Evolutionary conservation across 2,329 filamentous ascomycete species (phyloP).

Genomic region (Sclerotinia glacialis): DNA sequence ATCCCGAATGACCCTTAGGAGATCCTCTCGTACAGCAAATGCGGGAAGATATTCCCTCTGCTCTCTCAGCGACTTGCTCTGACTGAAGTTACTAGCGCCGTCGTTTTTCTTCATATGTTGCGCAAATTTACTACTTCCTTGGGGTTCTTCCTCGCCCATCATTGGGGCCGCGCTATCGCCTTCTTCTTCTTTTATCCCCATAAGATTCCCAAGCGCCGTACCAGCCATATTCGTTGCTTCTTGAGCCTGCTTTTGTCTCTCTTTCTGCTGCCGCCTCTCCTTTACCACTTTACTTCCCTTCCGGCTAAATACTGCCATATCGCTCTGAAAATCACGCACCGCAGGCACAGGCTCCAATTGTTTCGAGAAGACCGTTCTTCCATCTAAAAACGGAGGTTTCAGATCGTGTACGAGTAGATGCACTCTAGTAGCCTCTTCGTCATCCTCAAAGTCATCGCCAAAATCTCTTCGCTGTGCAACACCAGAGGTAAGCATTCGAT

Average conservation of each 20-base stretch:
- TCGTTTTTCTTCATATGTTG: slow-evolving; percentile 85
- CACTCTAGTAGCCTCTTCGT: slow-evolving; percentile 84
- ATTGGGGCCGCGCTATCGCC: slow-evolving; percentile 84
- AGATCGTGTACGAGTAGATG: slow-evolving; percentile 93
- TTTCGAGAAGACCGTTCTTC: slow-evolving; percentile 93
- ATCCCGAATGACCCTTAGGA: slow-evolving; percentile 87
- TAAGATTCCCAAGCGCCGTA: slow-evolving; percentile 87
- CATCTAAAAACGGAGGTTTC: slow-evolving; percentile 90
- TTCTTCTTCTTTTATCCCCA: slow-evolving; percentile 91
- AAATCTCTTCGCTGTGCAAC: slow-evolving; percentile 87
- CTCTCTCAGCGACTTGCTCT: slow-evolving; percentile 84
- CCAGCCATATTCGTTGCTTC: slow-evolving; percentile 91
- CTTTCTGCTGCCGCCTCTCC: slow-evolving; percentile 86
- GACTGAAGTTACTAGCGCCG: slow-evolving; percentile 86
- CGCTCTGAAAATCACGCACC: slow-evolving; percentile 88
- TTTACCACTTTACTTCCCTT: slow-evolving; percentile 93
- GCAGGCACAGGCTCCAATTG: slow-evolving; percentile 93
- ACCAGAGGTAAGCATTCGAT: slow-evolving; percentile 94
- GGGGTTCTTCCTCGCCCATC: slow-evolving; percentile 66
- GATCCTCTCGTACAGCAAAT: slow-evolving; percentile 91
- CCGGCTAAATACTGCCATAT: slow-evolving; percentile 97
- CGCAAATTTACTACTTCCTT: slow-evolving; percentile 74
- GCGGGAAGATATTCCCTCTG: slow-evolving; percentile 92
- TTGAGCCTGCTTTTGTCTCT: slow-evolving; percentile 90
- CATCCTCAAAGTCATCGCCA: slow-evolving; percentile 79